Base-by-base conservation (phyloP, 441 rosid species). In the Monsonia emarginata region DNA sequence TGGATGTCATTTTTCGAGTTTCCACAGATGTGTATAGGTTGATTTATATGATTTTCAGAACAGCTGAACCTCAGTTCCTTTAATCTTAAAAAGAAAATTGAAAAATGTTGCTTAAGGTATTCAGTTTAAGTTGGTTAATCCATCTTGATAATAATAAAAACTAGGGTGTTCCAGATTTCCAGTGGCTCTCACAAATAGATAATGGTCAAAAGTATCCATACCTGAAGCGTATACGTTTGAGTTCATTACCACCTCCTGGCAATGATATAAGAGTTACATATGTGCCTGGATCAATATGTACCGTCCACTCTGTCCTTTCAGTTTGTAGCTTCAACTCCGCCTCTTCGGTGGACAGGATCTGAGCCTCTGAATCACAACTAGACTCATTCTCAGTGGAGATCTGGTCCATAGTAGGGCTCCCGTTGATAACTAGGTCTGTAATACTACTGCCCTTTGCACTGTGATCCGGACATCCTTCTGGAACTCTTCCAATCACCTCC, bases 161-260 rank as follows among this genome's bases (percentile, higher is more conserved):
- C 11, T 10, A 10, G 44, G 22, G 32, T 22, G 21, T 21, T 16
- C 64, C 65, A 65, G 61, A 66, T 65, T 44, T 16, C 28, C 14
- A 54, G 40, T 16, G 44, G n/a, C 44, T 31, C 34, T 38, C 44
- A 38, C 14, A 42, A 48, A 58, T 13, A 30, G 56, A 38, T 57
- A 38, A 11, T 4, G 60, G 26, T 21, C 14, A 3, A 18, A 66
- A 60, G 65, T 64, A 28, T 62, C 34, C 69, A 34, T 75, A 93
- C 98, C 97, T 93, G 85, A 93, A 93, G 65, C 96, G 93, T 65
- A 93, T 96, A 58, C 96, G 86, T 78, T 88, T 88, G 61, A 90
- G 93, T 84, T 93, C 97, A 77, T 88, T 88, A 66, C 69, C 83
- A 66, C 93, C 96, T 27, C 90, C 97, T 2, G 95, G 84, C 57